Conservation (phyloP, 768 basidiomycete genomes). For the Lactifluus volemus region DNA sequence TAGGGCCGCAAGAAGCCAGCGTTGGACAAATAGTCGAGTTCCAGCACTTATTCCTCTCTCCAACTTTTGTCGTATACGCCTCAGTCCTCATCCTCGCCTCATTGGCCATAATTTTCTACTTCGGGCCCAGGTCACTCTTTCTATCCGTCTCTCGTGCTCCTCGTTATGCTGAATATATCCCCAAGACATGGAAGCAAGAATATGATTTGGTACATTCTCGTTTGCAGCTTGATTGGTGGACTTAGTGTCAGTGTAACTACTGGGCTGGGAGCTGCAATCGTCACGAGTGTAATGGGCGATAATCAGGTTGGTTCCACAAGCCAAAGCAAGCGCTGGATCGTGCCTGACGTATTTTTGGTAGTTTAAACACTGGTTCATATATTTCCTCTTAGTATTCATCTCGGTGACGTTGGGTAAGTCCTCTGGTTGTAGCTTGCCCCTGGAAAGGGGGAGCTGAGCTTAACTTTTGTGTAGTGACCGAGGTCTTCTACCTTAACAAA, state of each 20-base stretch:
- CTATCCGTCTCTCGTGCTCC: neutral
- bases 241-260: slow-evolving; percentile 92
- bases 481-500: slow-evolving; percentile 93
- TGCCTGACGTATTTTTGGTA: slow-evolving; percentile 27
- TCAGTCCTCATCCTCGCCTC: slow-evolving; percentile 55
- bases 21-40: slow-evolving; percentile 66
- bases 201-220: slow-evolving; percentile 92
- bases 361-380: slow-evolving; percentile 91
- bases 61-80: slow-evolving; percentile 70
- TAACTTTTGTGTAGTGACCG: slow-evolving; percentile 46
- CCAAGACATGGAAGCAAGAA: slow-evolving; percentile 75
- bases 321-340: neutral
- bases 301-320: slow-evolving; percentile 52
- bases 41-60: slow-evolving; percentile 69
- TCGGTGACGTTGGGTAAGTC: slow-evolving; percentile 66
- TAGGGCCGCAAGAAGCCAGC: slow-evolving; percentile 61
- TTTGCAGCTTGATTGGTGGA: slow-evolving; percentile 96
- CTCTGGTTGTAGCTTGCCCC: neutral
- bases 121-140: slow-evolving; percentile 56
- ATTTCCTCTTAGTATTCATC: slow-evolving; percentile 80
- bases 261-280: slow-evolving; percentile 86
- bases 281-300: slow-evolving; percentile 63
- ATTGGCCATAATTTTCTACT: slow-evolving; percentile 69
- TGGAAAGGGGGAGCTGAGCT: slow-evolving; percentile 11
- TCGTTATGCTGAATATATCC: neutral